Evolutionary conservation across 2,329 filamentous ascomycete genomes (phyloP).

Genomic region (Xylariaceae sp.): DNA sequence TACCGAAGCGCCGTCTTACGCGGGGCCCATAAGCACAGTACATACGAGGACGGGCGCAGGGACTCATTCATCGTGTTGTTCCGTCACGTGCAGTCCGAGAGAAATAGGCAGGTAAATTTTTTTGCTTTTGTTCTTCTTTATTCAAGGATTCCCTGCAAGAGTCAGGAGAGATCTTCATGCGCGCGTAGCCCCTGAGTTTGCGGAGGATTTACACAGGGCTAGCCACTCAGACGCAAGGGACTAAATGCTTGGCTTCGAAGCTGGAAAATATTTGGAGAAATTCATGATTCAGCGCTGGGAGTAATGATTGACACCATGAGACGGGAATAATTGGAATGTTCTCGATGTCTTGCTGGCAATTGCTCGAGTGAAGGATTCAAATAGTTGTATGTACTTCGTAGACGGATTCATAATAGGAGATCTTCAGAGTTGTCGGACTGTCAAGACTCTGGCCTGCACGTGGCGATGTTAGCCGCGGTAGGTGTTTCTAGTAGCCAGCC

Average conservation of each 20-base stretch:
- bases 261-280: neutral
- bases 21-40: neutral
- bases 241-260: neutral
- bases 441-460: neutral
- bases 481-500: neutral
- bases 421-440: neutral
- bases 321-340: neutral
- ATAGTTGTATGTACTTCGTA: too few relatives aligned
- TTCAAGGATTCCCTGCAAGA: neutral
- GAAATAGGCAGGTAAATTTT: neutral
- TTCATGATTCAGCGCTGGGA: neutral
- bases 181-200: neutral
- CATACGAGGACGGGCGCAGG: neutral
- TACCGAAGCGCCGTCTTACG: constrained; percentile 1
- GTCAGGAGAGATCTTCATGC: neutral
- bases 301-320: neutral
- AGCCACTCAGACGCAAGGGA: constrained; percentile 1
- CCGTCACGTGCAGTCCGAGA: constrained; percentile 6
- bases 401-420: neutral
- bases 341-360: neutral
- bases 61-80: too few relatives aligned
- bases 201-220: constrained; percentile 10
- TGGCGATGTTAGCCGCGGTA: neutral
- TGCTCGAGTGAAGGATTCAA: neutral
- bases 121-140: neutral